Base-by-base conservation (phyloP, 1,139 yeast genomes). In the Eremothecium gossypii region DNA sequence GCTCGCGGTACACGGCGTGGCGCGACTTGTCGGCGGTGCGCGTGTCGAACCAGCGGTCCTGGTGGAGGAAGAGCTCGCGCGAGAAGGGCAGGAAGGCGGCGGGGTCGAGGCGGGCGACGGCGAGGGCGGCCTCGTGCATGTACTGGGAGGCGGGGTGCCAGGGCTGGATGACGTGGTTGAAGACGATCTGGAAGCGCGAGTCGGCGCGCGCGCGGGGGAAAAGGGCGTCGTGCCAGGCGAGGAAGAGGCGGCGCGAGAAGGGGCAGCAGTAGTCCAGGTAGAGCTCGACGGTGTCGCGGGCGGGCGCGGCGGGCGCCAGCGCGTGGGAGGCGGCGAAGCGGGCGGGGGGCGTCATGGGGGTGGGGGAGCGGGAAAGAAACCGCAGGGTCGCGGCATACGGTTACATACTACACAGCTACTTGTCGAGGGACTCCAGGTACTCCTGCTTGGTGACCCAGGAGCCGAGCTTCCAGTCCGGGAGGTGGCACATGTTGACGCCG, bases 221-320 rank as follows among this genome's bases (percentile, higher is more conserved):
- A 11, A 83, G 70, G 20, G 68, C 67, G 10, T 66, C 59, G 48
- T 71, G 67, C 48, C 84, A 61, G 44, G 78, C 78, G 47, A 67
- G 63, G 66, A 71, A 86, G 44, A 83, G 53, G 58, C 77, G 83
- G 38, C 73, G 81, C 51, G 83, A 74, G 63, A 74, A 86, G 1
- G 83, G 89, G 59, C 96, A 86, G 49, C 78, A 74, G 68, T 82
- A 85, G 65, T 86, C 96, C 40, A 85, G 63, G 61, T 76, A 86
- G 37, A 86, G 45, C 46, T 77, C 81, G 41, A 77, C 66, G 0
- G 69, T 57, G 49, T 68, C 52, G 42, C 35, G 8, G 31, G 13
- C 31, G 5, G 3, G 13, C 13, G 11, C 31, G 11, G 31, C 5
- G 6, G 31, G 31, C 11, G 31, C 11, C 13, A 29, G 5, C 5